Evolutionary conservation across 495 filamentous ascomycete genomes (phyloP).

Genomic region (Neurospora sp.): DNA sequence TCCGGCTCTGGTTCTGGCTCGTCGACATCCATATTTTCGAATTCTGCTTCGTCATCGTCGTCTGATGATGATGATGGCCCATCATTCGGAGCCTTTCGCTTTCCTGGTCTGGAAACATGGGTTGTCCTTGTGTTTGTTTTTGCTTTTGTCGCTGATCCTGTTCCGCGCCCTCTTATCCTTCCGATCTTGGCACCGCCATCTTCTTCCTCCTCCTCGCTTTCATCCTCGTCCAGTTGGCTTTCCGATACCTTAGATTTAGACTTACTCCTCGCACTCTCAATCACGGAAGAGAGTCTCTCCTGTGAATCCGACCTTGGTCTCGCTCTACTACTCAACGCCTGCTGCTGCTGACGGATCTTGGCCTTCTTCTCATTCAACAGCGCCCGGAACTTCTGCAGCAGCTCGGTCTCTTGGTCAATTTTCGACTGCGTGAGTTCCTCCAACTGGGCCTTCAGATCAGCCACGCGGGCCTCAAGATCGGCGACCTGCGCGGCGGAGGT

Average conservation of each 20-base stretch:
- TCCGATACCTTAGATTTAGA: not conserved
- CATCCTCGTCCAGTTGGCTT: not conserved
- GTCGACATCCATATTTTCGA: slow-evolving; percentile 54
- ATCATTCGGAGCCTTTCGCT: no score
- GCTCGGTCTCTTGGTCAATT: slow-evolving; percentile 54
- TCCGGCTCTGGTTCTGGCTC: slow-evolving; percentile 10
- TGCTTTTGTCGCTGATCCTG: slow-evolving; percentile 1
- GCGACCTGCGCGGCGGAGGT: slow-evolving; percentile 35
- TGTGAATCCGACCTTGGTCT: not conserved
- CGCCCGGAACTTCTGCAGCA: slow-evolving; percentile 60
- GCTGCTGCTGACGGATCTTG: slow-evolving; percentile 79
- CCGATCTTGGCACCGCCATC: not conserved
- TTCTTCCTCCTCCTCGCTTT: not conserved
- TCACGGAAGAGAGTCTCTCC: not conserved
- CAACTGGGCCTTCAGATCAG: slow-evolving; percentile 45
- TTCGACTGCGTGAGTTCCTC: slow-evolving; percentile 58
- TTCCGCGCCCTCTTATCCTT: slow-evolving; percentile 2
- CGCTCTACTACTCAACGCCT: slow-evolving; percentile 40
- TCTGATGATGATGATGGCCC: no score
- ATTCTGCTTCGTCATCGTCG: slow-evolving; percentile 36
- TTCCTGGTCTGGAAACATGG: slow-evolving; percentile 28
- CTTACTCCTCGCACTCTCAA: not conserved
- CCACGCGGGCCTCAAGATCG: slow-evolving; percentile 34
- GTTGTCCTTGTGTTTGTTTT: slow-evolving; percentile 11
- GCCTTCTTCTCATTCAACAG: slow-evolving; percentile 81